Base-by-base conservation (phyloP, 495 filamentous ascomycete genomes). In the Aspergillus egyptiacus region DNA sequence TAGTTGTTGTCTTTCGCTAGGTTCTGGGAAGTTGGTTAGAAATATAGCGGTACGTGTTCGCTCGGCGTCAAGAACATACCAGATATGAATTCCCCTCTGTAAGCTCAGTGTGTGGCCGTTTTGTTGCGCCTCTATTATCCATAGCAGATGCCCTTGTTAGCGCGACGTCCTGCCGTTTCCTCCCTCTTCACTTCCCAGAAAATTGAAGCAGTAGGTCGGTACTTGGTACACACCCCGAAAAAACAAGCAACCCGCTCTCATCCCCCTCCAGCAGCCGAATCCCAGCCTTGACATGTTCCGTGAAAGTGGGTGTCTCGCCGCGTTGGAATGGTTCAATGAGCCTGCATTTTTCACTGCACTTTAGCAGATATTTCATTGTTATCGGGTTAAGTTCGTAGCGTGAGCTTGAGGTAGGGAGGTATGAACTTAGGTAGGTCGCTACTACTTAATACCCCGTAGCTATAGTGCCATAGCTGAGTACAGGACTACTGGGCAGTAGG, bases 291-390 rank as follows among this genome's bases (percentile, higher is more conserved):
- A 84, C 77, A 63, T 94, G 88, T 19, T 75, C 61, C 7, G 82
- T 81, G 58, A 87, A 91, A 0, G 85, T 89, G 1, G 75, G 74
- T 1, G 79, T 85, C 65, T 91, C 88, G 36, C 81, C 80, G 24
- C 61, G 69, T 63, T 91, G 87, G 58, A 89, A 93, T 6, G 70
- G 57, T 32, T 84, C 81, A 6, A 89, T 80, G 15, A 69, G 44
- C 74, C 73, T 72, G 28, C 6, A 27, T 27, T 5, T 27, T 27
- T 41, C 15, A 15, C 13, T 13, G 23, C 13, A 25, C 25, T n/a
- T n/a, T n/a, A n/a, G n/a, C n/a, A n/a, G n/a, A n/a, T n/a, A n/a
- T n/a, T n/a, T n/a, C n/a, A n/a, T n/a, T n/a, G n/a, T n/a, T n/a
- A n/a, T n/a, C n/a, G n/a, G n/a, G n/a, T n/a, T n/a, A n/a, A n/a